These are phyloP conservation scores for Metschnikowia cerradonensis DNA, from an alignment of 805 yeast species.

Conservation along the genomic window DNA sequence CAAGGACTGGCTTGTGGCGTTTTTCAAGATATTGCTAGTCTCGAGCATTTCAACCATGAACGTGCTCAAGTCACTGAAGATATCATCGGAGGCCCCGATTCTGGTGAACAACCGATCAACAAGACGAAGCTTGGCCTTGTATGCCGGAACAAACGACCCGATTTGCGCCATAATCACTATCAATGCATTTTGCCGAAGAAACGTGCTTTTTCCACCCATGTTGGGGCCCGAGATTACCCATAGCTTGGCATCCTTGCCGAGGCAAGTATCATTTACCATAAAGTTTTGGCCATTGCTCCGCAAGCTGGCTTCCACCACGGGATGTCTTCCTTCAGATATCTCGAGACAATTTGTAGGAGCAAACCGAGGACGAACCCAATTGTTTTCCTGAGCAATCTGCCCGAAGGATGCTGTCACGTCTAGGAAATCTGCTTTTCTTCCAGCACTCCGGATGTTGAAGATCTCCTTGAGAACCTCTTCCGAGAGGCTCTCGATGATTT, in stretches of 20 bases:
- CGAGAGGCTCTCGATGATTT: slow-evolving; percentile 48
- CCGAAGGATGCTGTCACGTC: slow-evolving; percentile 78
- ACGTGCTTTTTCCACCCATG: slow-evolving; percentile 57
- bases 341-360: slow-evolving; percentile 43
- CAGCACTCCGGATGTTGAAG: slow-evolving; percentile 45
- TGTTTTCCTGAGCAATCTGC: slow-evolving; percentile 59
- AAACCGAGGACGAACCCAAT: slow-evolving; percentile 63
- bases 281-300: slow-evolving; percentile 42
- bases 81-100: slow-evolving; percentile 35
- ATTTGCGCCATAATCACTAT: slow-evolving; percentile 48
- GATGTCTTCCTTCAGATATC: slow-evolving; percentile 63
- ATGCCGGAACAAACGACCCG: slow-evolving; percentile 54
- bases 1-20: slow-evolving; percentile 38
- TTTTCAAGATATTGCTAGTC: slow-evolving; percentile 32
- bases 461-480: slow-evolving; percentile 42
- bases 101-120: slow-evolving; percentile 47
- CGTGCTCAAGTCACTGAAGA: slow-evolving; percentile 37
- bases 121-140: slow-evolving; percentile 41
- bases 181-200: slow-evolving; percentile 45
- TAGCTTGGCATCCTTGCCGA: slow-evolving; percentile 19
- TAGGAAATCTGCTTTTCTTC: slow-evolving; percentile 55
- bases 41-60: slow-evolving; percentile 50
- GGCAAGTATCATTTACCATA: slow-evolving; percentile 36
- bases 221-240: slow-evolving; percentile 32
- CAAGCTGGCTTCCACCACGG: slow-evolving; percentile 64